Base-by-base conservation (phyloP, 2,329 filamentous ascomycete species). In the Hypoxylon sp. region DNA sequence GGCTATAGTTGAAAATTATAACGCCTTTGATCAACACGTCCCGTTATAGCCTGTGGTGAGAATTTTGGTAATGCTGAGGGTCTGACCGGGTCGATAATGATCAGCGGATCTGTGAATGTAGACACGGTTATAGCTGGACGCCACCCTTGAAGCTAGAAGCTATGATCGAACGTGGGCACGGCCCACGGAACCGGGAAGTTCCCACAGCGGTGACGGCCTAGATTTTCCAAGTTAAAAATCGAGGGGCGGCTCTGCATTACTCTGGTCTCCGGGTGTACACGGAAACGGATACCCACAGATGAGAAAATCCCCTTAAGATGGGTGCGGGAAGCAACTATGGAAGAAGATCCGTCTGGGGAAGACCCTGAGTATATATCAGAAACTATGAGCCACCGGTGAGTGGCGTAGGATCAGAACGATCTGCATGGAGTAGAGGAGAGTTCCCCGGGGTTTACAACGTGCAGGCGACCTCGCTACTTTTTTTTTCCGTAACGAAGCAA, bases 141-240 rank as follows among this genome's bases (percentile, higher is more conserved):
- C 69, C 69, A 72, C 71, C 46, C 52, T 67, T 58, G 48, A 68
- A 62, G 57, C 61, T 64, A 65, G 65, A 68, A 62, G 57, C 68
- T 72, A 51, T 68, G 70, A 59, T 65, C 59, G 61, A 68, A 65
- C 47, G 44, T 58, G 39, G 51, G 68, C 68, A 65, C 65, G 65
- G 60, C 54, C 65, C 58, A 65, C 31, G 62, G 56, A 62, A 53
- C 52, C 39, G 19, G 54, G 37, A 56, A 55, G 64, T 60, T 68
- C 47, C 62, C 58, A 57, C 56, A 56, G 61, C 55, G 61, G 64
- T 50, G 46, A 59, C 39, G 46, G 59, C 42, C 37, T 52, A 52
- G 46, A 31, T 61, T 54, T 48, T 32, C 46, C 55, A 48, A 39
- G 47, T 19, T 53, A 50, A 53, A 65, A 67, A 64, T 21, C 31